Evolutionary conservation across 768 basidiomycete genomes (phyloP), one percentile per base, ranked within the genome.

Genomic region (Pisolithus tinctorius): DNA sequence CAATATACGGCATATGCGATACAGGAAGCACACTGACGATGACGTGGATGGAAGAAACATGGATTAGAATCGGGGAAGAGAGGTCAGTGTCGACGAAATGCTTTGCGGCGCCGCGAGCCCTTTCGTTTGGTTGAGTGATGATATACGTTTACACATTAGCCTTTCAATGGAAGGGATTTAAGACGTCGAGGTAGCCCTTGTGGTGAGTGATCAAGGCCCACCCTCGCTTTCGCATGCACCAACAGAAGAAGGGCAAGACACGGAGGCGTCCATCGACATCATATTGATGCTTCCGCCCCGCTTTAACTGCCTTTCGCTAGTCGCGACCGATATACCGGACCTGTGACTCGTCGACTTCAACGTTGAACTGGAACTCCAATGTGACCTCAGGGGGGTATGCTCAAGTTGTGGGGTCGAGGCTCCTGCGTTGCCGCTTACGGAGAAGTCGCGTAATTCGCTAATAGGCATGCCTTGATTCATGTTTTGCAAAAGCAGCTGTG

Each of bases 341-440:
- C n/a, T 8, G 9, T 14, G 45, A 20, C 14, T 47, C 39, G 58
- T 17, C 27, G 66, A 67, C 48, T 48, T 62, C 36, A 62, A 52
- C 4, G 65, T 63, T 9, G 66, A 68, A 37, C 65, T 60, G n/a
- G 63, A 53, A 49, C 66, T 67, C 66, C 66, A 67, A 29, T 68
- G 55, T 13, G 66, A 67, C 17, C 4, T 47, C 45, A 55, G 58
- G 5, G 55, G 61, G 9, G 53, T n/a, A 16, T 69, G 60, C 5
- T 54, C 55, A 25, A 39, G 45, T 45, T 57, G 58, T 37, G 54
- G 65, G 34, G 52, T 42, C 26, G 52, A 53, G 25, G 59, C 48
- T 1, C 17, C 17, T 8, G 30, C 26, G 4, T 16, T 25, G 2
- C 6, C 43, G 6, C 36, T 23, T 4, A 16, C 52, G 6, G 53